Base-by-base conservation (phyloP, 2,329 filamentous ascomycete species). In the Hypoxylon sp. region DNA sequence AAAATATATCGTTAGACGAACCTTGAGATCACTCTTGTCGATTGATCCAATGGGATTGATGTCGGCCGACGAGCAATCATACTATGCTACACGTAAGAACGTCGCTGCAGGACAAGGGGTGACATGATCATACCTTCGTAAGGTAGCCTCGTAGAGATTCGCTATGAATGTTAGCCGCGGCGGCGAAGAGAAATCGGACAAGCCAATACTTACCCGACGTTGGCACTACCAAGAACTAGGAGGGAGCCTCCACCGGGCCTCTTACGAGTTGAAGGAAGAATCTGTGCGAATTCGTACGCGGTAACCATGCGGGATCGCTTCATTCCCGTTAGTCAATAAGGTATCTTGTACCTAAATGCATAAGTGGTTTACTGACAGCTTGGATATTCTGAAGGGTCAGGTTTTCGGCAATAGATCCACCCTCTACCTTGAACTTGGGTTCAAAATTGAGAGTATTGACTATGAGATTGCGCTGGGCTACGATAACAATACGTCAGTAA, bases 351-450 rank as follows among this genome's bases (percentile, higher is more conserved):
- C n/a, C n/a, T 6, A 9, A n/a, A 33, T 12, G 2, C 4, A 33
- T 26, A 6, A 26, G 20, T 8, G 4, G n/a, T 26, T 14, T 26
- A 77, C 20, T 81, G 74, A 56, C 82, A 76, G 89, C 89, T 61
- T 92, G 89, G 59, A 92, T 86, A 73, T 90, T 90, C 71, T 92
- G 90, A 11, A 91, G 76, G 0, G 87, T 87, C 7, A 91, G 77
- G 57, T 91, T 91, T 75, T 91, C 88, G 5, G 84, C 79, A 11
- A 77, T 74, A 0, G 80, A 80, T 4, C 90, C 90, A 4, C 90
- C 90, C 58, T 92, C 83, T 4, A 89, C 86, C 71, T 85, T 87
- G 85, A 81, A 81, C 69, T 75, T 76, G 2, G 79, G 78, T 33
- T 85, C 81, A 70, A 91, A 92, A 40, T 80, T 81, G 1, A 88